A percentile compares a stretch with the other conserved stretches of the same genome.
These are phyloP conservation scores for Didymella pinodella DNA, from an alignment of 2,329 filamentous ascomycete species.

Conservation along the genomic window DNA sequence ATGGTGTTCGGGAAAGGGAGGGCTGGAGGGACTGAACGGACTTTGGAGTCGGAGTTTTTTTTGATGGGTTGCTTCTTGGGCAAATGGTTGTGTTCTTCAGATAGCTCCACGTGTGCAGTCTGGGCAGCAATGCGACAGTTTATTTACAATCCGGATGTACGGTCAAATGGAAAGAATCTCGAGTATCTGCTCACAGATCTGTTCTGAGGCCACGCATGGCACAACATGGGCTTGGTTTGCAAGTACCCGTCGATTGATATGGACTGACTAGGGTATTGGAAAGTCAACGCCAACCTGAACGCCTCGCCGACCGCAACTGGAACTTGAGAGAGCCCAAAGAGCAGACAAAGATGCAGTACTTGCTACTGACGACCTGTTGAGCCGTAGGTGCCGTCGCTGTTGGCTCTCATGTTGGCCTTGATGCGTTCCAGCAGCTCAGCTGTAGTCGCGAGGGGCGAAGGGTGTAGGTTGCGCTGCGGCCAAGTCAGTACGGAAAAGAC, in stretches of 20 bases:
- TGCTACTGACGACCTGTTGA: slow-evolving; percentile 6
- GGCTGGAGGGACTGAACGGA: no score
- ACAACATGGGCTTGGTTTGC: neutral
- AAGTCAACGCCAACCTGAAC: neutral
- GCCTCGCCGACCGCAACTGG: neutral
- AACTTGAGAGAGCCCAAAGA: neutral
- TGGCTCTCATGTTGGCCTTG: slow-evolving; percentile 69
- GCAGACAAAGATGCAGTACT: neutral
- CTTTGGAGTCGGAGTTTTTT: no score
- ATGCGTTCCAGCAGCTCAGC: slow-evolving; percentile 73
- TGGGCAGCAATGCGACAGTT: neutral
- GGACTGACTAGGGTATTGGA: slow-evolving; percentile 7
- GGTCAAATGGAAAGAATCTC: neutral
- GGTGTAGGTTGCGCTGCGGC: slow-evolving; percentile 69
- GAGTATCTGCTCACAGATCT: neutral
- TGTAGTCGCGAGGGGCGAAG: slow-evolving; percentile 65
- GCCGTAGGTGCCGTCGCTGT: slow-evolving; percentile 24
- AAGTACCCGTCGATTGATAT: neutral
- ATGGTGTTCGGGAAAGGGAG: neutral
- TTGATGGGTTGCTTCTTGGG: no score
- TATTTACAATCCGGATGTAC: neutral
- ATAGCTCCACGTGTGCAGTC: neutral
- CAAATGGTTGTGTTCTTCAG: neutral
- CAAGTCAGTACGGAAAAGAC: neutral
- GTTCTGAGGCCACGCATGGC: neutral